A percentile compares a stretch with the other conserved stretches of the same genome.
Conservation (phyloP, 2,329 filamentous ascomycete species). For the Colletotrichum truncatum region DNA sequence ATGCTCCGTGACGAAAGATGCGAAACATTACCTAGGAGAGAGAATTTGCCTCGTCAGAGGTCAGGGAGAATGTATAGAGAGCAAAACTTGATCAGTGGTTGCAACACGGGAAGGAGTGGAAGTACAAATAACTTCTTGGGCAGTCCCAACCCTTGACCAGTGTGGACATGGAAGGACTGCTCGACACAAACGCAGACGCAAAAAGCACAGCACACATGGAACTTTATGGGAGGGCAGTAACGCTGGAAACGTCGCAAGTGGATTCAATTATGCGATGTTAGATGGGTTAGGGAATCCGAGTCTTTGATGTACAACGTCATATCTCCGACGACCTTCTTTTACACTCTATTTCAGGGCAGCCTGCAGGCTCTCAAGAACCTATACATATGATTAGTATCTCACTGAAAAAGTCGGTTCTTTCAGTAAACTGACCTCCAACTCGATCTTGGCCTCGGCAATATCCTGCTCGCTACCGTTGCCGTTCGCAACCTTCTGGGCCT, state of each 20-base stretch:
- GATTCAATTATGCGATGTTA: slow-evolving; percentile 33
- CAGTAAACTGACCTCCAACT: slow-evolving; percentile 82
- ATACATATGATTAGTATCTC: slow-evolving; percentile 43
- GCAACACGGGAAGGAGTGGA: not conserved
- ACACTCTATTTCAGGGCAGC: slow-evolving; percentile 79
- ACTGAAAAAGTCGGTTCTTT: not conserved
- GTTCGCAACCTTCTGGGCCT: slow-evolving; percentile 93
- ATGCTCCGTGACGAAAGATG: slow-evolving; percentile 1
- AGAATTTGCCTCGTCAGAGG: slow-evolving; percentile 23
- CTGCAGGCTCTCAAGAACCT: slow-evolving; percentile 88
- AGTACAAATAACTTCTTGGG: not conserved
- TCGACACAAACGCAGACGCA: not conserved
- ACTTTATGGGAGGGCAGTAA: not conserved
- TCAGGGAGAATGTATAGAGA: slow-evolving; percentile 9
- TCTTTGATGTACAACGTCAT: slow-evolving; percentile 53
- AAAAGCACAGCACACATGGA: slow-evolving; percentile 3
- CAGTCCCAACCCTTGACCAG: not conserved
- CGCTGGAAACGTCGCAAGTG: slow-evolving; percentile 29
- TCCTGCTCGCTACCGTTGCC: slow-evolving; percentile 96
- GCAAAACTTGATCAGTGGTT: not conserved
- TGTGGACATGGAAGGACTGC: not conserved
- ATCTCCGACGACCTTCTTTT: slow-evolving; percentile 44
- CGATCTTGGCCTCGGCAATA: slow-evolving; percentile 98
- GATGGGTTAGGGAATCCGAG: slow-evolving; percentile 33
- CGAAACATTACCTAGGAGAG: slow-evolving; percentile 20